Evolutionary conservation across 768 basidiomycete species (phyloP), one percentile per base, ranked within the genome.

Genomic region (Suillus americanus): DNA sequence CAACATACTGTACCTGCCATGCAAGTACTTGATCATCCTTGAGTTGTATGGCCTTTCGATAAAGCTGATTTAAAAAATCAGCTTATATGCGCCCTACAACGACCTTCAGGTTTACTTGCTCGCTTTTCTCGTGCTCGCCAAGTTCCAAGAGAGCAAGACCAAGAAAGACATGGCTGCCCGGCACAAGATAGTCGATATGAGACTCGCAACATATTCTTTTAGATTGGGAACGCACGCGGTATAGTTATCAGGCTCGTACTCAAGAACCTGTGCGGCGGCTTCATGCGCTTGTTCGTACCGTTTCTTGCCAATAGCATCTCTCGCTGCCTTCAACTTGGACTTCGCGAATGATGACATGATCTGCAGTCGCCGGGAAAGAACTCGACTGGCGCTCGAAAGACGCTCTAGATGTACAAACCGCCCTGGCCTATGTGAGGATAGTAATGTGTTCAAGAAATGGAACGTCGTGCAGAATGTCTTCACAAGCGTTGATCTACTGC

Each of bases 221-320:
- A 35, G 54, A 51, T 37, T 43, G 35, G 43, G 38, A 25, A 83
- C 90, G 71, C 74, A 96, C 94, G 92, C 95, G 71, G 91, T 88
- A 73, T 97, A 97, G 71, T 94, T 95, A 50, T 86, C 84, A 1
- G 89, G 83, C 63, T 97, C 95, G 67, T 86, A 88, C 43, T 89
- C 87, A 20, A 94, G 78, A 10, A 89, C 87, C 66, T 87, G 83
- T 50, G 79, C 73, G 9, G 89, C 86, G n/a, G 87, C 84, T 67
- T 89, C 84, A 65, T 83, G 86, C 13, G 93, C 95, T 23, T 77
- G 77, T 5, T 79, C 73, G 69, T 85, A 95, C 66, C 96, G 88
- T 72, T 94, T 94, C 73, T 89, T 90, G 14, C 78, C 80, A 25
- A 97, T 78, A 4, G 86, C 83, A 62, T 95, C 93, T 65, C 91